Evolutionary conservation across 2,329 filamentous ascomycete genomes (phyloP).

Genomic region (Onygenales sp.): DNA sequence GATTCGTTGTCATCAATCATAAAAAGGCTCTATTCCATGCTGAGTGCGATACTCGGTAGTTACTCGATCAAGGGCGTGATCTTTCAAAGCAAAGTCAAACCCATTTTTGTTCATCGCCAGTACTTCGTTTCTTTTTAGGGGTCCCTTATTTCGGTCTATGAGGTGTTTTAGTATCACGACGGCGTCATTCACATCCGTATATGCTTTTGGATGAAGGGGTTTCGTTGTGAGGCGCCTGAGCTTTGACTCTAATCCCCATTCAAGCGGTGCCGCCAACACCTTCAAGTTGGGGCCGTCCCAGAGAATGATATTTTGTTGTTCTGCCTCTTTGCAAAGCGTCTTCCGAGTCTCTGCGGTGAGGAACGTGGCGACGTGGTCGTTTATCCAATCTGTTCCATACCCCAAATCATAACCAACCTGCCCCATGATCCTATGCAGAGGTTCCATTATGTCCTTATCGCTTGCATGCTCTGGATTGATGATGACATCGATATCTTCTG

Average conservation of each 20-base stretch:
- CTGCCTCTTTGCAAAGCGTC: conserved; percentile 2
- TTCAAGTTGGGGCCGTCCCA: conserved; percentile 3
- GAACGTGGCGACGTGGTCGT: conserved; percentile 5
- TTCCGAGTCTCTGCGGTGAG: neutral
- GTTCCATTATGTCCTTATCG: neutral
- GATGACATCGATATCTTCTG: conserved; percentile 3
- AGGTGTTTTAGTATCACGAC: conserved; percentile 6
- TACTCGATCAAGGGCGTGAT: conserved; percentile 2
- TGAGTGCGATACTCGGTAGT: conserved; percentile 1
- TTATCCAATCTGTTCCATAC: conserved; percentile 6
- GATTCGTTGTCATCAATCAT: neutral
- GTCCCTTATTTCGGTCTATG: conserved; percentile 2
- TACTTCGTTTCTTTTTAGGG: conserved; percentile 4
- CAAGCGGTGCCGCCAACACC: conserved; percentile 6
- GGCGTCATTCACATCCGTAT: conserved; percentile 5
- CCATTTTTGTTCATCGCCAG: conserved; percentile 6
- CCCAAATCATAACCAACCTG: neutral
- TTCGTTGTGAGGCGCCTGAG: conserved; percentile 4
- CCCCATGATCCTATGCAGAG: neutral
- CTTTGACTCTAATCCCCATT: conserved; percentile 8
- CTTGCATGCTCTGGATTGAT: neutral
- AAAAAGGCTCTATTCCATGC: conserved; percentile 1
- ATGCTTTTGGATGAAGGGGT: neutral
- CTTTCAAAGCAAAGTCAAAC: conserved; percentile 5
- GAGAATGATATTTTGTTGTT: conserved; percentile 8